Percentiles rank a stretch among this genome's conserved stretches.
These are phyloP conservation scores for Xerocomellus dryophilus DNA, from an alignment of 768 basidiomycete genomes.

Conservation along the genomic window DNA sequence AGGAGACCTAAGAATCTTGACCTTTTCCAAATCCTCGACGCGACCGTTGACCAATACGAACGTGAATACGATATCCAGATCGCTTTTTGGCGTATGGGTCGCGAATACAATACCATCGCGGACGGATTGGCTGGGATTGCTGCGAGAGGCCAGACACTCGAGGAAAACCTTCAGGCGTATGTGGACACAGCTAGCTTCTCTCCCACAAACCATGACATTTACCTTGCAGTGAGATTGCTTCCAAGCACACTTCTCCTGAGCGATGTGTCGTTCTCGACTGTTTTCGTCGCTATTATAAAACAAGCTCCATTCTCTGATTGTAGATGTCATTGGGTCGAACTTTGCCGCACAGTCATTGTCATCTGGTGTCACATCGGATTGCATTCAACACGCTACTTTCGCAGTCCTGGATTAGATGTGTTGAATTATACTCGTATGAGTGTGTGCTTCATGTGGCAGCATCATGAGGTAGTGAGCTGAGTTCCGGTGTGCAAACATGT, in stretches of 20 bases:
- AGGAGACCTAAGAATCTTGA: constrained; percentile 3
- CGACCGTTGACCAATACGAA: background rate
- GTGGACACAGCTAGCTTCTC: background rate
- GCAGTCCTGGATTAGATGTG: background rate
- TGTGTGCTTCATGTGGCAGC: too few relatives aligned
- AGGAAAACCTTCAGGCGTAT: background rate
- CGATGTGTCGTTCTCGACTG: background rate
- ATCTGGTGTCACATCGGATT: background rate
- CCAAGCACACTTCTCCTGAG: background rate
- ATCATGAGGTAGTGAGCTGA: too few relatives aligned
- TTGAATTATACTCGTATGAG: too few relatives aligned
- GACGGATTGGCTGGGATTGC: background rate
- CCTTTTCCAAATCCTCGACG: constrained; percentile 1
- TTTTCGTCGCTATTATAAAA: background rate
- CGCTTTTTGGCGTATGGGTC: background rate
- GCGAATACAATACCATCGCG: background rate
- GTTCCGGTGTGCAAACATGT: too few relatives aligned
- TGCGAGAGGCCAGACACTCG: background rate
- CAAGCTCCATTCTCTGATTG: background rate
- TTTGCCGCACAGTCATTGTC: too few relatives aligned
- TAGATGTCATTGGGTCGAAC: background rate
- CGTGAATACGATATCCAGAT: background rate
- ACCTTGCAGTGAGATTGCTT: background rate
- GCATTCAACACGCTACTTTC: background rate
- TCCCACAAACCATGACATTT: background rate